Percentiles rank a stretch among this genome's conserved stretches.
These are phyloP conservation scores for Fusarium globosum DNA, from an alignment of 2,329 filamentous ascomycete species.

Conservation along the genomic window DNA sequence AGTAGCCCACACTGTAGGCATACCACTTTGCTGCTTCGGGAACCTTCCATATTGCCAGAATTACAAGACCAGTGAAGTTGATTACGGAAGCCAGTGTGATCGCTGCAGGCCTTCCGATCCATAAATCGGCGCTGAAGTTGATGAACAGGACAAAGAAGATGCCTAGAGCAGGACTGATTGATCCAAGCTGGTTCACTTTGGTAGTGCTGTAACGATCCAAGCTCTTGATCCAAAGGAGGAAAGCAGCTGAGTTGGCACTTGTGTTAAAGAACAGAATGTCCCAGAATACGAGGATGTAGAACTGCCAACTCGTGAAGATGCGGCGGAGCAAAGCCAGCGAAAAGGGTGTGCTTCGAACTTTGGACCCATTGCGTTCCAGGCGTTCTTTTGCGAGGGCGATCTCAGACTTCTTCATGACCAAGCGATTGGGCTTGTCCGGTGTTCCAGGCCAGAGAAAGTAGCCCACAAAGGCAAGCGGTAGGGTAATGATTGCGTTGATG, in stretches of 20 bases:
- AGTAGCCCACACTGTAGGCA: neutral
- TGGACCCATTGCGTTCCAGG: fast-evolving
- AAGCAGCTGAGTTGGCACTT: neutral
- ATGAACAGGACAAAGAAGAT: neutral
- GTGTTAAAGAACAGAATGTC: neutral
- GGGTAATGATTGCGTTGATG: neutral
- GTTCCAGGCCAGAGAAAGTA: neutral
- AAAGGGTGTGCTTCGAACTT: neutral
- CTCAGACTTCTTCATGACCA: neutral
- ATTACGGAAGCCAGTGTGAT: neutral
- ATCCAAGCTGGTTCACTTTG: neutral
- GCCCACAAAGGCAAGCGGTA: fast-evolving
- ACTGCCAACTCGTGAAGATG: neutral
- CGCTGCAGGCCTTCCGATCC: neutral
- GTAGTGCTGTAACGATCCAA: neutral
- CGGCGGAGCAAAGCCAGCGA: neutral
- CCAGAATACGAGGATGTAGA: neutral
- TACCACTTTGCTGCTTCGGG: neutral
- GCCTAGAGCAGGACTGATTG: neutral
- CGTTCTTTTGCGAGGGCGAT: neutral
- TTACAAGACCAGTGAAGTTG: neutral
- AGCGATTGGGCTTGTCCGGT: neutral
- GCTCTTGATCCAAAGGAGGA: neutral
- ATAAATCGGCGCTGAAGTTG: neutral
- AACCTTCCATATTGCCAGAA: neutral